Evolutionary conservation across 768 basidiomycete species (phyloP).

Genomic region (Pleurotus ostreatus): DNA sequence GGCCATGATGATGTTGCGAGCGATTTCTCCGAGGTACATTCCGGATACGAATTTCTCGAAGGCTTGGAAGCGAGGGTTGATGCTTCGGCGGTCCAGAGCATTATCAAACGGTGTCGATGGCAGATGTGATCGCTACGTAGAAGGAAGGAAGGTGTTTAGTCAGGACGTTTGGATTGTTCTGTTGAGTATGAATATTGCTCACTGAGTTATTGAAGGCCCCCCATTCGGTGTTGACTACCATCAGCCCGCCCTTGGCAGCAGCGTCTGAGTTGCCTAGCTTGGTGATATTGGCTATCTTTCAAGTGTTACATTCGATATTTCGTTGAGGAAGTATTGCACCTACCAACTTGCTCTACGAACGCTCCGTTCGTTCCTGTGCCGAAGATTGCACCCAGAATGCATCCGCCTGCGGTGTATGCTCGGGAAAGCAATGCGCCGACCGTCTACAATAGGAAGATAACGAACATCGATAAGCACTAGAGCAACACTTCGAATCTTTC

Average conservation of each 20-base stretch:
- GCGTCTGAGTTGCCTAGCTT: constrained; percentile 72
- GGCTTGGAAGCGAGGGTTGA: constrained; percentile 89
- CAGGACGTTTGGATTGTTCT: constrained; percentile 2
- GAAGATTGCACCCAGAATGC: constrained; percentile 87
- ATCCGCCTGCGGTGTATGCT: constrained; percentile 91
- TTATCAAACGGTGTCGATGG: constrained; percentile 91
- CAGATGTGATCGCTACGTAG: constrained; percentile 65
- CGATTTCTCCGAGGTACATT: constrained; percentile 97
- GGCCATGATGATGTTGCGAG: constrained; percentile 79
- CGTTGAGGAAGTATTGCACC: constrained; percentile 12
- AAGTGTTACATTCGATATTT: neutral
- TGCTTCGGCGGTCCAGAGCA: constrained; percentile 86
- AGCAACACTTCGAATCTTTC: neutral
- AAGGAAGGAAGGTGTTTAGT: neutral
- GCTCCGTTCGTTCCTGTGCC: constrained; percentile 99
- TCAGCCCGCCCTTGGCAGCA: constrained; percentile 60
- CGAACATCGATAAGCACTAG: neutral
- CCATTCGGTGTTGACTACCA: constrained; percentile 99
- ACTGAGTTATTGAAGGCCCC: constrained; percentile 96
- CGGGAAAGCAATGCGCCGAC: constrained; percentile 92
- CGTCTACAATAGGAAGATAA: constrained; percentile 48
- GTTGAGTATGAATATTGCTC: constrained; percentile 19
- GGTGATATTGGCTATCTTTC: constrained; percentile 57
- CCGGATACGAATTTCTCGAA: constrained; percentile 99
- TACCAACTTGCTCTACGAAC: constrained; percentile 81